A percentile compares a stretch with the other conserved stretches of the same genome.
Conservation (phyloP, 805 yeast species). For the Kuraishia borneana region DNA sequence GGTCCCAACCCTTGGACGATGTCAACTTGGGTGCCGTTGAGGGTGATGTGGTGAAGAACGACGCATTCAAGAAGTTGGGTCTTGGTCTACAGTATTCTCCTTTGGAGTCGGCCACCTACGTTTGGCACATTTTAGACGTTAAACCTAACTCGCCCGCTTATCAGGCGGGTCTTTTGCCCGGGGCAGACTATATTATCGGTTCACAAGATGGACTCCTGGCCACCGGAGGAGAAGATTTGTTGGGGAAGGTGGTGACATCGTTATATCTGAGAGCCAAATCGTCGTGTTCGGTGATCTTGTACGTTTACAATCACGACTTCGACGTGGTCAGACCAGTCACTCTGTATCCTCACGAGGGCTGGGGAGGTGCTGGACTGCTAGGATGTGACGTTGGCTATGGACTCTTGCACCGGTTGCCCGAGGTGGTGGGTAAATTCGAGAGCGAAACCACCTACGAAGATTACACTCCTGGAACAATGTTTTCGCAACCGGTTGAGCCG, state of each 20-base stretch:
- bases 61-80: slow-evolving; percentile 43
- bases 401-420: slow-evolving; percentile 74
- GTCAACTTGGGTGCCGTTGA: slow-evolving; percentile 8
- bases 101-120: slow-evolving; percentile 61
- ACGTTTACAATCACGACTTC: slow-evolving; percentile 82
- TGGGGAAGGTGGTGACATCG: slow-evolving; percentile 55
- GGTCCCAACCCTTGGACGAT: slow-evolving; percentile 16
- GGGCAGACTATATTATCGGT: slow-evolving; percentile 81
- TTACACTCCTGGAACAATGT: slow-evolving; percentile 8
- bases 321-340: slow-evolving; percentile 82
- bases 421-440: slow-evolving; percentile 38
- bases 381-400: slow-evolving; percentile 98
- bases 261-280: slow-evolving; percentile 25
- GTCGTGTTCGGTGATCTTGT: slow-evolving; percentile 32
- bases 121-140: slow-evolving; percentile 76
- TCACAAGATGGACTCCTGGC: slow-evolving; percentile 78
- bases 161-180: slow-evolving; percentile 70
- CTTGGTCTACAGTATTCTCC: slow-evolving; percentile 71
- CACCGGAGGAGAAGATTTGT: slow-evolving; percentile 76
- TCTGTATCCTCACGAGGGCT: slow-evolving; percentile 55
- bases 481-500: slow-evolving; percentile 12
- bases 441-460: slow-evolving; percentile 4
- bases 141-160: slow-evolving; percentile 75
- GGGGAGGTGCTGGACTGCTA: slow-evolving; percentile 78
- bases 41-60: slow-evolving; percentile 13